These are phyloP conservation scores for Nitzschia sp. DNA, from an alignment of 108 stramenopile species.

Conservation along the genomic window DNA sequence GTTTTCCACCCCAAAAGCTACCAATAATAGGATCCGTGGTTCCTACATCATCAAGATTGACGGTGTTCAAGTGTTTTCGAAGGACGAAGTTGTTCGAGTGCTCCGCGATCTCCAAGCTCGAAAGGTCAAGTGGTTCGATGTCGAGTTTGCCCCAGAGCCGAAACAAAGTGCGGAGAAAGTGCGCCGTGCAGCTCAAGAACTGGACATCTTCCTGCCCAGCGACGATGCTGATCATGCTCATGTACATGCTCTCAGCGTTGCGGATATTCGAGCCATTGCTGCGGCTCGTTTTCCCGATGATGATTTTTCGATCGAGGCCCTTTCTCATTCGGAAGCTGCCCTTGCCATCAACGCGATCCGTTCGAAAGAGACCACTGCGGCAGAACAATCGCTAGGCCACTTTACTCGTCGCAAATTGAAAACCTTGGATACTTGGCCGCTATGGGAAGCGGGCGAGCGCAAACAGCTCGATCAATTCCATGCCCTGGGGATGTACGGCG, in stretches of 20 bases:
- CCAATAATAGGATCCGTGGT: background rate
- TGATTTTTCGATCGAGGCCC: background rate
- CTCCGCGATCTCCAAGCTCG: background rate
- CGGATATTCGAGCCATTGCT: background rate
- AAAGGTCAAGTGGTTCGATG: background rate
- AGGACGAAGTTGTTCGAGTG: background rate
- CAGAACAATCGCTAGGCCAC: conserved; percentile 26
- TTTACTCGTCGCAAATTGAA: conserved; percentile 36
- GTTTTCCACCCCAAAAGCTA: background rate
- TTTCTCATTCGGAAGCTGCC: background rate
- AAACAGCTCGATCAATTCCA: no score
- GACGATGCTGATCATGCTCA: background rate
- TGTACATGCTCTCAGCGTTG: background rate
- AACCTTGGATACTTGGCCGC: conserved; percentile 25
- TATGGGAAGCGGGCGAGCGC: no score
- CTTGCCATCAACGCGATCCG: conserved; percentile 5
- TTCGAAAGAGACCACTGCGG: conserved; percentile 20
- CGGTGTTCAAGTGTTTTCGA: background rate
- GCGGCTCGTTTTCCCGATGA: background rate
- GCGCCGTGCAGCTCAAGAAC: background rate
- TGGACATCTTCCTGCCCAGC: background rate
- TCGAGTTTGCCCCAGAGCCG: background rate
- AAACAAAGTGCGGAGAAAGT: background rate
- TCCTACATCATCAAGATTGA: background rate
- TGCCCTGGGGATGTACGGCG: conserved; percentile 9